These are phyloP conservation scores for Thermothelomyces thermophilus DNA, from an alignment of 2,329 filamentous ascomycete species.

Conservation along the genomic window DNA sequence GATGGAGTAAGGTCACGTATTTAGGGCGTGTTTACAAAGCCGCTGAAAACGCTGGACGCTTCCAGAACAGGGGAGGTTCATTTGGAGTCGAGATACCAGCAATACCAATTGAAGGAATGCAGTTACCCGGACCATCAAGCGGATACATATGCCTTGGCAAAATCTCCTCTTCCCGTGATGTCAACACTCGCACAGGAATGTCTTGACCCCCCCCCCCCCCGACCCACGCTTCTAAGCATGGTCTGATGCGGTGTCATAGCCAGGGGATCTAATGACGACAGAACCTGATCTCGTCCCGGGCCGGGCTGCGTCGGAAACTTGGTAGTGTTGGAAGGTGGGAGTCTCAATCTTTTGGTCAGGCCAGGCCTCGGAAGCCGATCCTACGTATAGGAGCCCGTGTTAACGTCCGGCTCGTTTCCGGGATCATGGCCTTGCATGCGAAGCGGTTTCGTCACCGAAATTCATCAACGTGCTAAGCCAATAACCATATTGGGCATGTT, in stretches of 20 bases:
- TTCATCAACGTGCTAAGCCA: neutral
- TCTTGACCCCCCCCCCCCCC: no score
- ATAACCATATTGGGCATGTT: neutral
- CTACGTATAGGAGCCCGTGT: slow-evolving; percentile 8
- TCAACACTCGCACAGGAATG: neutral
- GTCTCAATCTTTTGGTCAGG: neutral
- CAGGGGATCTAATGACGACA: slow-evolving; percentile 1
- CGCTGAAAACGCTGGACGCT: neutral
- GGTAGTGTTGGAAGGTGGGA: neutral
- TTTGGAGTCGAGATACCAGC: slow-evolving; percentile 7
- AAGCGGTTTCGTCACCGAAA: neutral
- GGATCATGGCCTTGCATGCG: neutral
- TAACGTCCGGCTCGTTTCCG: neutral
- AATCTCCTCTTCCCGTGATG: neutral
- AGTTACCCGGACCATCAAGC: neutral
- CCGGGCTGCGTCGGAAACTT: neutral
- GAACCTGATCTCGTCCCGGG: neutral
- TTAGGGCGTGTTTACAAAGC: neutral
- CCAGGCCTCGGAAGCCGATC: slow-evolving; percentile 13
- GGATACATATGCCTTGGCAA: neutral
- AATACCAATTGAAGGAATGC: neutral
- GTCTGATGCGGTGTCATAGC: neutral
- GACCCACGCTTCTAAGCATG: no score
- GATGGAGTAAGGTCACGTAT: no score
- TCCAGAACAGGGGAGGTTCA: neutral